phyloP scores from a whole-genome alignment of 176 grass and related monocot genomes.

The Coix lacrymajobi region DNA sequence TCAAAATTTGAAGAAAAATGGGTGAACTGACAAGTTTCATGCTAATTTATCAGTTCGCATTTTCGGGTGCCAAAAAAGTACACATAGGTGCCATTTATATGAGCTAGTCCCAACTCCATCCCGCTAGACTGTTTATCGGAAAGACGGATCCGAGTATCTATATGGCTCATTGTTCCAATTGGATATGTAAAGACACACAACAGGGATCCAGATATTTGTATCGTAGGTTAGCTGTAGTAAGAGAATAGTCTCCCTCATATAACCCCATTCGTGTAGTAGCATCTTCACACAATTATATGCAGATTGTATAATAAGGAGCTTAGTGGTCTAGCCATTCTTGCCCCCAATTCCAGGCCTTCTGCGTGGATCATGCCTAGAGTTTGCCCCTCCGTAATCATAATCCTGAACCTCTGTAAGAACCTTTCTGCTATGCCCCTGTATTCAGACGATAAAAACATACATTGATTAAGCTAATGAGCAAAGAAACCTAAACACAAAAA shows the following conservation, averaged over 20 bases:
- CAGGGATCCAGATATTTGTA: constrained; percentile 13
- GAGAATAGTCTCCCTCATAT: background rate
- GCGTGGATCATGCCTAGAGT: constrained; percentile 68
- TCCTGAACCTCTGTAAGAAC: constrained; percentile 65
- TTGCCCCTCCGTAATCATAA: constrained; percentile 80
- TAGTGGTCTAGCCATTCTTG: constrained; percentile 43
- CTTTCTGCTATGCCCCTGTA: constrained; percentile 58
- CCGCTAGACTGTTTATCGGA: constrained; percentile 6
- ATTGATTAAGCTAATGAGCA: background rate
- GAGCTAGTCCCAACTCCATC: background rate
- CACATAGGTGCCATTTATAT: constrained; percentile 21
- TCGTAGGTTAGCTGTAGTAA: constrained; percentile 13
- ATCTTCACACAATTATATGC: constrained; percentile 1
- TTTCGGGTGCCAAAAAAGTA: background rate
- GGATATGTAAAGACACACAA: constrained; percentile 12
- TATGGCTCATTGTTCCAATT: constrained; percentile 3
- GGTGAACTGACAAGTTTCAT: background rate
- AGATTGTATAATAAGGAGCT: constrained; percentile 2
- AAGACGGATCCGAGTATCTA: constrained; percentile 5
- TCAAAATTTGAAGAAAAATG: constrained; percentile 7
- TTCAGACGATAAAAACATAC: background rate
- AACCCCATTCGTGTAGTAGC: constrained; percentile 14
- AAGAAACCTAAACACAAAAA: background rate
- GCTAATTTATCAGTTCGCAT: constrained; percentile 17
- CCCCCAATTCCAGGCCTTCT: constrained; percentile 60